Conservation (phyloP, 345 rosid species). For the Populus euphratica region DNA sequence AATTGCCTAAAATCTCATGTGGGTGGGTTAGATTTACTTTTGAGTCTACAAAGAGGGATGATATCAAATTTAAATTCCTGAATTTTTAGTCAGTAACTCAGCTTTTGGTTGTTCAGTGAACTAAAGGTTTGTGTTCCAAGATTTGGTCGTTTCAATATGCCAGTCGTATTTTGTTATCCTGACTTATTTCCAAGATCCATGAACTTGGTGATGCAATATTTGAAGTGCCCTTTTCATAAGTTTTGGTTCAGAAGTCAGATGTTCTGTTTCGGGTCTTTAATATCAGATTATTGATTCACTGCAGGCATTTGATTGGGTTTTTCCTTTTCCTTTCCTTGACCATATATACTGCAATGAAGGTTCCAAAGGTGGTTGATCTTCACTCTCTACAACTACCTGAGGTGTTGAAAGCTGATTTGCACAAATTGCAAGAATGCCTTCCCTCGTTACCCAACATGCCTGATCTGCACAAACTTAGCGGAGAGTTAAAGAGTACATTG, state of each 20-base stretch:
- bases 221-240: not conserved
- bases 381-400: conserved; percentile 73
- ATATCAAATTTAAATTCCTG: not conserved
- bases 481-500: conserved; percentile 40
- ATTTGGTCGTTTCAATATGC: no score
- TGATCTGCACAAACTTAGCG: conserved; percentile 49
- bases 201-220: no score
- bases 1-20: not conserved
- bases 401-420: conserved; percentile 68
- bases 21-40: not conserved
- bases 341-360: conserved; percentile 74
- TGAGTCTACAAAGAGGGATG: not conserved
- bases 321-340: conserved; percentile 87
- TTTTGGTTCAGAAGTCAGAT: not conserved
- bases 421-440: conserved; percentile 59
- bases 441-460: conserved; percentile 67
- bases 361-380: conserved; percentile 78
- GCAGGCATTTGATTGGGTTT: conserved; percentile 98
- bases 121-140: no score
- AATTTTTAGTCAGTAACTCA: not conserved
- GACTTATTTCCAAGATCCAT: no score
- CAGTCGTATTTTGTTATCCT: no score
- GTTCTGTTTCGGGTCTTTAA: not conserved
- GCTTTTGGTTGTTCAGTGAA: no score
- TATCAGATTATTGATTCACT: conserved; percentile 5